Evolutionary conservation across 2,329 filamentous ascomycete species (phyloP), one percentile per base, ranked within the genome.

Genomic region (Pseudocercospora cruenta): DNA sequence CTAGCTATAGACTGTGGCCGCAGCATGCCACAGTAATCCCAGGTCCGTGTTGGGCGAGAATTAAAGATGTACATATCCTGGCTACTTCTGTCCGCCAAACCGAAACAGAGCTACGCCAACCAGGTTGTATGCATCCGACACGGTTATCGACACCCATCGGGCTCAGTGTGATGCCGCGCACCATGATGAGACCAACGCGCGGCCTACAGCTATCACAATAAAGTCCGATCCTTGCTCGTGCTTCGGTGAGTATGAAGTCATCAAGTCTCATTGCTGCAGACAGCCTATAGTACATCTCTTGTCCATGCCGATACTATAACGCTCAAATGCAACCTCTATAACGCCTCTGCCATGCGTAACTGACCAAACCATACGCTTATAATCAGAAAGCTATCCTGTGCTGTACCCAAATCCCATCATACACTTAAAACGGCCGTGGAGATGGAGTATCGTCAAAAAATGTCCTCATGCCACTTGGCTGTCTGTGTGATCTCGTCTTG

Each of bases 371-470:
- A 7, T 43, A n/a, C 7, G 39, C 39, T 6, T 43, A 19, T 4
- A 19, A 43, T 43, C 39, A 19, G 7, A 6, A 43, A 43, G 39
- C 39, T 8, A 16, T 43, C 33, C 16, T 43, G 39, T 8, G 5
- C n/a, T 43, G 39, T 43, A 19, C 16, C 39, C n/a, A 39, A 6
- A 39, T 39, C 36, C 39, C 8, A 55, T 55, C 24, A 26, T 55
- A n/a, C 22, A n/a, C 22, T 55, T n/a, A 31, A 16, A 55, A 26
- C 10, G 51, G 51, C n/a, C 26, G 51, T 55, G 51, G 51, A 24
- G 51, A 55, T 16, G 51, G 51, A 14, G 51, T 31, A 55, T 55
- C 51, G 24, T 55, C 51, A 31, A 26, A 55, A 19, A 55, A 55
- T 55, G 51, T 55, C 12, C 51, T 9, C 51, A 55, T 55, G 16